These are phyloP conservation scores for Neurospora sublineolata DNA, from an alignment of 495 filamentous ascomycete species.

Conservation along the genomic window DNA sequence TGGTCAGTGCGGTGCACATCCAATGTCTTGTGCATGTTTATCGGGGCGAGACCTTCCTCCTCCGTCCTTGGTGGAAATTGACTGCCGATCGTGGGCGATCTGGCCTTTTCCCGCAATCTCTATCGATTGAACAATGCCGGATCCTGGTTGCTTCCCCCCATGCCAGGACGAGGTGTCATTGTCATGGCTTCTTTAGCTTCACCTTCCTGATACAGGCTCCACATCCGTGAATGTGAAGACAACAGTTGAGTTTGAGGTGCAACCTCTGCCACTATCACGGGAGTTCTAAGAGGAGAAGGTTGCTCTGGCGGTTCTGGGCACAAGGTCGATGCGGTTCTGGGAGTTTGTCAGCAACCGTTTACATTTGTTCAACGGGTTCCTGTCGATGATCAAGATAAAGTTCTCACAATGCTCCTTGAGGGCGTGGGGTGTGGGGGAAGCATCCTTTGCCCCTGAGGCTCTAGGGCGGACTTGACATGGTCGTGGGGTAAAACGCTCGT, in stretches of 20 bases:
- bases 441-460: background rate
- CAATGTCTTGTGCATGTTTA: background rate
- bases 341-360: background rate
- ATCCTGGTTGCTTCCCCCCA: background rate
- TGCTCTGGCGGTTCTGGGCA: background rate
- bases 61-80: background rate
- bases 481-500: background rate
- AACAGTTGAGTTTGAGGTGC: background rate
- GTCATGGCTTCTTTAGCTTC: background rate
- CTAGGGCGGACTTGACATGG: background rate
- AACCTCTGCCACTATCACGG: background rate
- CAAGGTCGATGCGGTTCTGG: background rate
- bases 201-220: background rate
- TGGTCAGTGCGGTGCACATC: background rate
- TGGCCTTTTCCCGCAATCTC: background rate
- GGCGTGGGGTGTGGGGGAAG: background rate
- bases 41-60: background rate
- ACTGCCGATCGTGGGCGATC: background rate
- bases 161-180: background rate
- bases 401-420: background rate
- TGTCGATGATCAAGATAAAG: background rate
- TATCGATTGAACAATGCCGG: background rate
- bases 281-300: background rate
- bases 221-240: background rate
- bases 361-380: background rate